Percentiles rank a stretch among this genome's conserved stretches.
phyloP scores from a whole-genome alignment of 2,329 filamentous ascomycete species.

The Talaromyces amestolkiae region DNA sequence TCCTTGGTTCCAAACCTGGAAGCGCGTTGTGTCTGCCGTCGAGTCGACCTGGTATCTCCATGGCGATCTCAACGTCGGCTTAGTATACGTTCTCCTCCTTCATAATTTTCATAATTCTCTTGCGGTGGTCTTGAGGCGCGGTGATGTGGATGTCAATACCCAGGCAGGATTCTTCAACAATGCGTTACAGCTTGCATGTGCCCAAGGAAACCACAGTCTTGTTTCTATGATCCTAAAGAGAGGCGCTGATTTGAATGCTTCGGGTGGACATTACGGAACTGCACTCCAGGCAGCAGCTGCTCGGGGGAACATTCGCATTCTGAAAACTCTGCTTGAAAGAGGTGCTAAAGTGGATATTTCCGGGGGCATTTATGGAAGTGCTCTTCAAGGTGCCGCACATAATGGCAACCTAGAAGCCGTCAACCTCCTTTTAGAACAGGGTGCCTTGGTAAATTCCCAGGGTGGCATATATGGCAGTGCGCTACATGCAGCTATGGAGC shows the following conservation, averaged over 20 bases:
- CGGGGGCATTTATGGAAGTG: slow-evolving; percentile 24
- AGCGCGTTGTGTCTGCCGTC: not conserved
- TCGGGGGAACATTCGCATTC: not conserved
- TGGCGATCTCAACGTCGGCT: not conserved
- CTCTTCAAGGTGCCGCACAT: not conserved
- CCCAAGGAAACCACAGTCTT: not conserved
- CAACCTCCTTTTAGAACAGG: not conserved
- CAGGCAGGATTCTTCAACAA: not conserved
- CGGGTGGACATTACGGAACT: not conserved
- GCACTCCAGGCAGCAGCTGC: not conserved
- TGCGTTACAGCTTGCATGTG: not conserved
- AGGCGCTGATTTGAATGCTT: not conserved
- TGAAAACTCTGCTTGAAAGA: not conserved
- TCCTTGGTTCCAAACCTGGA: not conserved
- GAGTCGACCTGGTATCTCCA: not conserved
- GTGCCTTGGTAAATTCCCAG: not conserved
- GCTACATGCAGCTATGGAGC: slow-evolving; percentile 1
- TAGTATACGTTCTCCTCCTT: not conserved
- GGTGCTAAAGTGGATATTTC: not conserved
- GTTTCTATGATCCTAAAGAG: not conserved
- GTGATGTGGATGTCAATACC: not conserved
- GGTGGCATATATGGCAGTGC: slow-evolving; percentile 23
- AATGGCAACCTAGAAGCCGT: not conserved
- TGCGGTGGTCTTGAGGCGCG: not conserved
- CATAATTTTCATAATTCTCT: not conserved